phyloP scores from a whole-genome alignment of 805 yeast genomes.

The Ogataea methanolica region DNA sequence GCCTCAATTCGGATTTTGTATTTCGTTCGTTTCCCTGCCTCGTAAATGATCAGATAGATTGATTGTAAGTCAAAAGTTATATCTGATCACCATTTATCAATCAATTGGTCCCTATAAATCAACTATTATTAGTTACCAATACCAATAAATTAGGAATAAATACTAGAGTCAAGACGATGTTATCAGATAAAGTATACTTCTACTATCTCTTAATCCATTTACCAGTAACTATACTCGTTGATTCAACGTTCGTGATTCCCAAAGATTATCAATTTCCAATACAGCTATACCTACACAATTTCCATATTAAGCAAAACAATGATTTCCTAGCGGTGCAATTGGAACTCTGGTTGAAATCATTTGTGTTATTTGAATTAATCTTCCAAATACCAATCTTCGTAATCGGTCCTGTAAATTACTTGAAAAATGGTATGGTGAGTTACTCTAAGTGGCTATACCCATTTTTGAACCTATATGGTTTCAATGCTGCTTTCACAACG shows the following conservation, averaged over 20 bases:
- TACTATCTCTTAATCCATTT: slow-evolving; percentile 51
- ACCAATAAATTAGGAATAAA: background rate
- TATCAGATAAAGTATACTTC: slow-evolving; percentile 22
- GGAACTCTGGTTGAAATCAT: slow-evolving; percentile 60
- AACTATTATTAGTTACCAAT: no score
- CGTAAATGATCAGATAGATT: no score
- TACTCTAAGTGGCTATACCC: slow-evolving; percentile 22
- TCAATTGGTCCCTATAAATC: no score
- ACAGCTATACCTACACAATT: slow-evolving; percentile 46
- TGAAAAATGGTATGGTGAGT: slow-evolving; percentile 7
- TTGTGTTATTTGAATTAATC: slow-evolving; percentile 66
- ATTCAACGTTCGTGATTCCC: slow-evolving; percentile 69
- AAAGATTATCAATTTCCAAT: slow-evolving; percentile 37
- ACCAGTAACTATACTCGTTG: slow-evolving; percentile 72
- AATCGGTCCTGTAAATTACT: slow-evolving; percentile 33
- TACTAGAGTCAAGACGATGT: slow-evolving; percentile 1
- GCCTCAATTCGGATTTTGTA: no score
- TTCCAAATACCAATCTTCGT: slow-evolving; percentile 80
- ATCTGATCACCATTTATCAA: no score
- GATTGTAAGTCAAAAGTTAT: no score
- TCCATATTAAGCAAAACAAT: slow-evolving; percentile 61
- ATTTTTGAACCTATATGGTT: slow-evolving; percentile 58
- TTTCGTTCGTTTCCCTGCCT: no score
- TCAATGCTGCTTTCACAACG: slow-evolving; percentile 81
- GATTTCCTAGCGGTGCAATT: slow-evolving; percentile 62